These are phyloP conservation scores for Ophiostoma perfectum DNA, from an alignment of 2,329 filamentous ascomycete genomes.

Conservation along the genomic window DNA sequence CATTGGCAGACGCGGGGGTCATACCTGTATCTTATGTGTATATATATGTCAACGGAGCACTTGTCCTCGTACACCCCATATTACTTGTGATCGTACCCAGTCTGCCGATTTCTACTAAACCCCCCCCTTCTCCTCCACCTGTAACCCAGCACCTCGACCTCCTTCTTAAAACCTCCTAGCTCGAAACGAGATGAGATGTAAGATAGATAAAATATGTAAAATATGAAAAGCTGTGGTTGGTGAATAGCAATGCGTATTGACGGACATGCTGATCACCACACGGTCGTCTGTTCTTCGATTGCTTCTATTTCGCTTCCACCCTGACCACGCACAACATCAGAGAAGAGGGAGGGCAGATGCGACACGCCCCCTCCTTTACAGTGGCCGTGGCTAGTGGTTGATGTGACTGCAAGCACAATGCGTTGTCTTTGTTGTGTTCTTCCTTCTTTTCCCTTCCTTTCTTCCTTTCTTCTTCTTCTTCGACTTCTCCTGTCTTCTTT, in stretches of 20 bases:
- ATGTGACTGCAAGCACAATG: no score
- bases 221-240: neutral
- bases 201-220: conserved; percentile 1
- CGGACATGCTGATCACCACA: no score
- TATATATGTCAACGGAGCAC: neutral
- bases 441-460: no score
- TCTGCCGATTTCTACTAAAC: conserved; percentile 3
- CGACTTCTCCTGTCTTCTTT: no score
- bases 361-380: conserved; percentile 5
- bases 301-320: neutral
- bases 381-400: neutral
- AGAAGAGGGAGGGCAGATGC: neutral
- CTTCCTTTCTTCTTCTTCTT: neutral
- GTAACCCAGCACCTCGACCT: conserved; percentile 12
- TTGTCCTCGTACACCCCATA: neutral
- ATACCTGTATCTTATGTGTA: neutral
- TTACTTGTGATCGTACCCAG: conserved; percentile 9
- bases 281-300: neutral
- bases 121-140: conserved; percentile 15
- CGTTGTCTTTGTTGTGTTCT: neutral
- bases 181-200: neutral
- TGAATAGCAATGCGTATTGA: neutral
- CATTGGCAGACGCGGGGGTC: conserved; percentile 2
- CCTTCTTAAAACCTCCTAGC: conserved; percentile 22
- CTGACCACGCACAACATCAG: neutral